Evolutionary conservation across 441 rosid species (phyloP), one percentile per base, ranked within the genome.

Genomic region (Jatropha multifida): DNA sequence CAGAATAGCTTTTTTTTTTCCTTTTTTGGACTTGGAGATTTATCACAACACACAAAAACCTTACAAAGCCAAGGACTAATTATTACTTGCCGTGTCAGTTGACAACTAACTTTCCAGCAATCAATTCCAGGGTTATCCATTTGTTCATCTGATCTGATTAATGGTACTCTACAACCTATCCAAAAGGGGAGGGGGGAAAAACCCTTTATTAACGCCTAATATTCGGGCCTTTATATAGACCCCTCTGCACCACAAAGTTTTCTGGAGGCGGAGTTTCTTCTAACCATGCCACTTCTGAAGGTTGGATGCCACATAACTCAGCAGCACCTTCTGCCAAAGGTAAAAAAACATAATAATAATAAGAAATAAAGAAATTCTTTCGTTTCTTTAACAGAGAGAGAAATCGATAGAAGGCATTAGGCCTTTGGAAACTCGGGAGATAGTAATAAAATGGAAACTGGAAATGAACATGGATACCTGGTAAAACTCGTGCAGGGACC

Each of bases 231-330:
- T 73, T 88, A 72, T 88, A 86, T 62, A 38, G 5, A 20, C 83
- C 86, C 59, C 85, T 75, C n/a, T 58, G 69, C 26, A 86, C 81
- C 80, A 78, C 83, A 49, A 83, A 70, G 85, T 69, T 81, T 71
- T 86, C 86, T 4, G 83, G 84, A 62, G 85, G 82, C 73, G 73
- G 85, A 70, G 51, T 79, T 80, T 86, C 84, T 83, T 85, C 84
- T 70, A 85, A 58, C 86, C 84, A 81, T 26, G 74, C 71, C 63
- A 79, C 79, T 51, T 85, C 74, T 0, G 79, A 72, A 42, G 84
- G 70, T 74, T 64, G 72, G 59, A 76, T 15, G 37, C 82, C 83
- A 71, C 77, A 64, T 65, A 79, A 44, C 55, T 76, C 73, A 41
- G 76, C 65, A 17, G 71, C 77, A 68, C 79, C 85, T 71, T 75